Base-by-base conservation (phyloP, 1,284 basidiomycete species). In the Cryptococcus jaspeensis region DNA sequence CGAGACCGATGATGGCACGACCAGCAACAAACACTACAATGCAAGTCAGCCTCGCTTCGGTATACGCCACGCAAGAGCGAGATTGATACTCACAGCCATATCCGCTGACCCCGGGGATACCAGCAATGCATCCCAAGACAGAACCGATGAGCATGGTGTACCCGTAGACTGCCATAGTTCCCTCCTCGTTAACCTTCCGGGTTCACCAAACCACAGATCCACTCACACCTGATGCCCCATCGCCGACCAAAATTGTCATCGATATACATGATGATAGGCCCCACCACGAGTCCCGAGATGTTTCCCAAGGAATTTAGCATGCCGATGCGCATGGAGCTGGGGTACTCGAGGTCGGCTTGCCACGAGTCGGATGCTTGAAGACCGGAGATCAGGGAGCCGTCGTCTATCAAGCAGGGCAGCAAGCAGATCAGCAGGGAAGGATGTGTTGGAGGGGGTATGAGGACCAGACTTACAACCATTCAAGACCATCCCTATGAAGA, bases 211-310 rank as follows among this genome's bases (percentile, higher is more conserved):
- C n/a, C n/a, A n/a, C n/a, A n/a, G 28, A 32, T 4, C 7, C 25
- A 62, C 73, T 63, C 51, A 78, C 76, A 79, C 59, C 77, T 57
- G 49, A 79, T 72, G 48, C 77, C 77, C 77, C 77, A 79, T 50
- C 67, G 64, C 18, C 76, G 60, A 16, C 76, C 77, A 43, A 56
- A 76, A 15, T 59, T 60, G 37, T 78, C 75, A 52, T 79, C 76
- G 44, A 78, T 74, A 51, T 64, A 75, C 22, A 63, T 60, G 58
- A 79, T 79, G 58, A 78, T 54, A 4, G 76, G 76, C 5, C 77
- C 77, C 28, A 77, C 69, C 35, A 72, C 65, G 39, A 79, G 65
- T 38, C 76, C 76, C 5, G 73, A 57, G 40, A 79, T 67, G 20
- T 58, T 65, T 11, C 72, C 73, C n/a, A 61, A 59, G 8, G 76